A percentile compares a stretch with the other conserved stretches of the same genome.
These are phyloP conservation scores for Xylaria venustula DNA, from an alignment of 495 filamentous ascomycete genomes.

Conservation along the genomic window DNA sequence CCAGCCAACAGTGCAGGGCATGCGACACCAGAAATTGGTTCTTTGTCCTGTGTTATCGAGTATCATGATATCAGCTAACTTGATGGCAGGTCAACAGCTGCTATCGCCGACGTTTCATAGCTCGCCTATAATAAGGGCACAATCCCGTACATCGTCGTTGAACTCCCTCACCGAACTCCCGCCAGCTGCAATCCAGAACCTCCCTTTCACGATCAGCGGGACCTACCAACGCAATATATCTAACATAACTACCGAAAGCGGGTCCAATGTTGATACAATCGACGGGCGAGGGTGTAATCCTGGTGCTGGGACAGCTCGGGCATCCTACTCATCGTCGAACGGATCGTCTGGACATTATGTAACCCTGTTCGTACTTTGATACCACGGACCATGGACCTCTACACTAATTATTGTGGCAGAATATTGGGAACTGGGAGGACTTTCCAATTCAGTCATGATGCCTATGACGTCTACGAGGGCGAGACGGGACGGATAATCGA, in stretches of 20 bases:
- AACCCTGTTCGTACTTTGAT: too few relatives aligned
- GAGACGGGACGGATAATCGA: background rate
- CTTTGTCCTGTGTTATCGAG: background rate
- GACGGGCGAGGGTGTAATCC: background rate
- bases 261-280: background rate
- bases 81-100: background rate
- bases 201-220: background rate
- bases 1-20: background rate
- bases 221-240: background rate
- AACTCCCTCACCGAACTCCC: slow-evolving; percentile 23
- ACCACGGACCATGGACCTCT: too few relatives aligned
- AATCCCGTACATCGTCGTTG: slow-evolving; percentile 13
- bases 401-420: background rate
- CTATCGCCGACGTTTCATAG: background rate
- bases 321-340: background rate
- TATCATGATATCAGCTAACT: background rate
- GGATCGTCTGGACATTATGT: background rate
- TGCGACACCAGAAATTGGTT: background rate
- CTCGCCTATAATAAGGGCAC: slow-evolving; percentile 17
- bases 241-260: background rate
- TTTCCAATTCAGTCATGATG: background rate
- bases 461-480: background rate
- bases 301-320: background rate
- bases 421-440: background rate
- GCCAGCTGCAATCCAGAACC: slow-evolving; percentile 1